Evolutionary conservation across 306 rosid genomes (phyloP), one percentile per base, ranked within the genome.

Genomic region (Lupinus albus): DNA sequence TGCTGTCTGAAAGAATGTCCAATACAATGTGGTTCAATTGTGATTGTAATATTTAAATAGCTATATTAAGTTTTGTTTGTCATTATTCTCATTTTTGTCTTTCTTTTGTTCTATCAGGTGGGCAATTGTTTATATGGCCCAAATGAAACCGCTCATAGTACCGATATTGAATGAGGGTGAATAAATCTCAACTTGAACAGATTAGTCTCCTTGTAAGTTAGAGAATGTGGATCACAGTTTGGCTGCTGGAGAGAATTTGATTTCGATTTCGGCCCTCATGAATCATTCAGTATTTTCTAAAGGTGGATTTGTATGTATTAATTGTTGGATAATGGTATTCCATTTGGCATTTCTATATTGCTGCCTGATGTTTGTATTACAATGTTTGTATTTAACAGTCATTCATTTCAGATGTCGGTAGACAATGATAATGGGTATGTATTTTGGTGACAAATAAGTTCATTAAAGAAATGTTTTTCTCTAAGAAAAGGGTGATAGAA

Each of bases 91-190:
- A 61, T 55, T n/a, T 32, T 44, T 59, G n/a, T 67, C 52, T 13
- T 45, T 12, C 64, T 46, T 67, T 74, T 59, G 55, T 30, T n/a
- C 48, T 25, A 25, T 25, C 80, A 91, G 95, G 97, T 91, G 97
- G 97, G 95, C 97, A 9, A 91, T 91, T 49, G 93, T 91, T 65
- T 91, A 88, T 79, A 70, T 91, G 71, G 97, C 97, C 58, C 97
- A 91, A 76, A 88, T 88, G 97, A 91, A 91, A 30, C 97, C 97
- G 0, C 92, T 91, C 58, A 91, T 91, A 8, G 95, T 91, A 52
- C 97, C 97, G 11, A 81, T 91, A 61, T 83, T 88, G 71, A 91
- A 74, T 46, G 95, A 90, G 38, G 85, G 81, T 7, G 92, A 84
- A 79, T 91, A 73, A 73, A 8, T 49, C 52, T 78, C 5, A 50